Evolutionary conservation across 2,329 filamentous ascomycete species (phyloP), one percentile per base, ranked within the genome.

Genomic region (Fusarium anthophilum): DNA sequence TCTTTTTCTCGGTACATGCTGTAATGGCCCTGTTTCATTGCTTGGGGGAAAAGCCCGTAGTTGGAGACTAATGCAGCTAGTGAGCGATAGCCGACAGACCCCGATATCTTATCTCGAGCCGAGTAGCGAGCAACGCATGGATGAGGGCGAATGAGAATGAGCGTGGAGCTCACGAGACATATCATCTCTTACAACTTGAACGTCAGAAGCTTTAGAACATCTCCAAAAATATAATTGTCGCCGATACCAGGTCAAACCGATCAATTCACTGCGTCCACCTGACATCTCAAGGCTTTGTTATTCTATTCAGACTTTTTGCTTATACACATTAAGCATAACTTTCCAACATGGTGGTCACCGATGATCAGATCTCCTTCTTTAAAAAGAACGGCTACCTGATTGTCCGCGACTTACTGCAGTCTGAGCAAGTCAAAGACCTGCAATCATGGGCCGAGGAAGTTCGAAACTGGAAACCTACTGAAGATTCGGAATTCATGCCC

Each of bases 161-260:
- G 14, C 3, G 2, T 17, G 1, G 11, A 6, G 3, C 15, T 53
- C 51, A 55, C 35, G 35, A 28, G 35, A 55, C 5, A 26, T 2
- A 2, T 8, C 0, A 9, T 22, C 9, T 8, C 17, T 12, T 4
- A 3, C 6, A 2, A 22, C 3, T 54, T 26, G n/a, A 2, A 11
- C 7, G 0, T 0, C 3, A 12, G 3, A 26, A 9, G 2, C 1
- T 8, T 20, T 24, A 13, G 1, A 20, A 35, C 5, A 22, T 47
- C 6, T 2, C 1, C 3, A 15, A 4, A 17, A 38, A 13, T 50
- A 24, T 32, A 24, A 39, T 2, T 32, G 13, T 20, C 6, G 10
- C 14, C 2, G 13, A 7, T 13, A 12, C 10, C 32, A 14, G 8
- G 6, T 28, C n/a, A 24, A 17, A 6, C 8, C 3, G 12, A 32